Base-by-base conservation (phyloP, 2,329 filamentous ascomycete genomes). In the Penicillium sp. region DNA sequence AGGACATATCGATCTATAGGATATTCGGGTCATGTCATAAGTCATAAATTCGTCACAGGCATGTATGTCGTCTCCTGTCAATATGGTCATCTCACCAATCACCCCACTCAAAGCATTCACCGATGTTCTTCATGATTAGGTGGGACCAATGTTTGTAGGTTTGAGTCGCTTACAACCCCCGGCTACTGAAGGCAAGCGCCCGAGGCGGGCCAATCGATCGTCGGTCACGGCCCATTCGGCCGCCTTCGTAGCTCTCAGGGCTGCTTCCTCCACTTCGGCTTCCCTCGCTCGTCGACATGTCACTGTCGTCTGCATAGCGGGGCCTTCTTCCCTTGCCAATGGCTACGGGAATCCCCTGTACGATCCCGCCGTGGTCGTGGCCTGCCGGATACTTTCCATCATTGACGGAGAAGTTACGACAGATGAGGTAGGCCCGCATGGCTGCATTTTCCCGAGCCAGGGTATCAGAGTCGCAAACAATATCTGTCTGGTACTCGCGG, bases 371-470 rank as follows among this genome's bases (percentile, higher is more conserved):
- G 74, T 76, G 85, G 76, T 72, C 84, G 81, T 75, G 85, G 67
- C 78, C 87, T 71, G 69, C 84, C 73, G 73, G 87, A 66, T 86
- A 87, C 92, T 96, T 97, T 75, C 94, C 94, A 71, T 96, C 93
- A 76, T 97, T 97, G 78, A 96, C 91, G 60, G 92, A 96, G 81
- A 97, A 97, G 84, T 97, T 97, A 67, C 93, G 90, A 84, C 94
- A 97, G 69, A 97, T 95, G 88, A 97, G 94, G 80, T 97, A 98
- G 61, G 94, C 94, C 65, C 93, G 91, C 87, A 96, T 96, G 64
- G 94, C 94, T 29, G 94, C 94, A 72, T 94, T 95, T 78, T 98
- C 93, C 74, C 93, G 91, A 51, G 94, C 94, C 67, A 96, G 84
- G 53, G 86, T 83, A 75, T 94, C 91, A 65, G 90, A 91, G 75